phyloP scores from a whole-genome alignment of 305 asterid genomes.

The Rubia tinctorum region DNA sequence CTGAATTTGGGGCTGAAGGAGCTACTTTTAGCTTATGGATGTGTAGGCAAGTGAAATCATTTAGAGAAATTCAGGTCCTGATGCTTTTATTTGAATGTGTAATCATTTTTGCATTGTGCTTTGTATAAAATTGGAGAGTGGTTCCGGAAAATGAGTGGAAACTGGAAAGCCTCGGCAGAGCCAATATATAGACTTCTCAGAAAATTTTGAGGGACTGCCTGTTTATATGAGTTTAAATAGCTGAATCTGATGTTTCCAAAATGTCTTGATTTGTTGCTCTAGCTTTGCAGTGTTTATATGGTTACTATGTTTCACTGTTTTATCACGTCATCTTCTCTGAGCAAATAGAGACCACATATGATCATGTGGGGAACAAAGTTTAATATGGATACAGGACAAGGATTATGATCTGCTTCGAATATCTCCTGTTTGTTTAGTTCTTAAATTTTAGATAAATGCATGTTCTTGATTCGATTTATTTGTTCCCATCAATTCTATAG shows the following conservation, averaged over 20 bases:
- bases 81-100: background rate
- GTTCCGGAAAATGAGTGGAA: background rate
- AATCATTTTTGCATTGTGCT: background rate
- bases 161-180: background rate
- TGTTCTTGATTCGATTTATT: background rate
- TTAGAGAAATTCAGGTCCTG: background rate
- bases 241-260: background rate
- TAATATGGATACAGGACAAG: background rate
- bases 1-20: background rate
- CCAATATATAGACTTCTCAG: background rate
- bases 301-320: background rate
- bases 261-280: background rate
- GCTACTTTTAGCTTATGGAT: background rate
- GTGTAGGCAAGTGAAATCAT: background rate
- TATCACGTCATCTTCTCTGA: background rate
- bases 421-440: background rate
- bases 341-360: background rate
- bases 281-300: background rate
- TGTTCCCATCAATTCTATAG: background rate
- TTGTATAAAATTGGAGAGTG: background rate
- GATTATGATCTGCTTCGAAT: background rate
- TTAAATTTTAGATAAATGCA: background rate
- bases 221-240: background rate
- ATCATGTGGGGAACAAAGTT: background rate
- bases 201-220: background rate